phyloP scores from a whole-genome alignment of 2,329 filamentous ascomycete species.

The Hypoxylon sp. region DNA sequence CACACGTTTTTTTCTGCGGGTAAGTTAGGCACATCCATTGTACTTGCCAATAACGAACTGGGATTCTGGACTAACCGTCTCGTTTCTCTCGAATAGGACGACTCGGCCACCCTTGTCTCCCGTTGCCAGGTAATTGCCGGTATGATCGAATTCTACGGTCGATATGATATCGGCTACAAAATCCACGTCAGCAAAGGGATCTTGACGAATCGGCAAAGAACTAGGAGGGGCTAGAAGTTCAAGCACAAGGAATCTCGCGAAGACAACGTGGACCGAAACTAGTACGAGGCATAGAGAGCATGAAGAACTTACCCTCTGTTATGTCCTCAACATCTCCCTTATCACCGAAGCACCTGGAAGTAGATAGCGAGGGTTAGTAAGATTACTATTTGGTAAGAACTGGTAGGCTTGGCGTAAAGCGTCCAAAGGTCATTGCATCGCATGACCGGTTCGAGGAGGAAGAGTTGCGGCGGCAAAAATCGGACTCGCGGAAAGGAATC shows the following conservation, averaged over 20 bases:
- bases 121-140: conserved; percentile 88
- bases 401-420: too few relatives aligned
- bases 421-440: too few relatives aligned
- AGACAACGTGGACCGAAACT: not conserved
- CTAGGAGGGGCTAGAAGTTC: not conserved
- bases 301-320: conserved; percentile 78
- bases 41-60: not conserved
- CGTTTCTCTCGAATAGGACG: conserved; percentile 90
- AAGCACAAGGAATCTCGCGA: not conserved
- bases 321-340: conserved; percentile 99
- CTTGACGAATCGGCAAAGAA: conserved; percentile 27
- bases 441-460: too few relatives aligned
- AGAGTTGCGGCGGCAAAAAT: too few relatives aligned
- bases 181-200: conserved; percentile 40
- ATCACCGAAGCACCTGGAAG: conserved; percentile 91
- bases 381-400: conserved; percentile 3
- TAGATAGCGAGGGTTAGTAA: conserved; percentile 41
- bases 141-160: conserved; percentile 90
- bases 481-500: conserved; percentile 27
- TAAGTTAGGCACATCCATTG: conserved; percentile 26
- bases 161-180: conserved; percentile 84
- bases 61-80: conserved; percentile 73
- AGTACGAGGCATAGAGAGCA: not conserved
- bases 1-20: conserved; percentile 96
- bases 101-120: conserved; percentile 88